Conservation (phyloP, 345 rosid genomes). For the Linum tenue region DNA sequence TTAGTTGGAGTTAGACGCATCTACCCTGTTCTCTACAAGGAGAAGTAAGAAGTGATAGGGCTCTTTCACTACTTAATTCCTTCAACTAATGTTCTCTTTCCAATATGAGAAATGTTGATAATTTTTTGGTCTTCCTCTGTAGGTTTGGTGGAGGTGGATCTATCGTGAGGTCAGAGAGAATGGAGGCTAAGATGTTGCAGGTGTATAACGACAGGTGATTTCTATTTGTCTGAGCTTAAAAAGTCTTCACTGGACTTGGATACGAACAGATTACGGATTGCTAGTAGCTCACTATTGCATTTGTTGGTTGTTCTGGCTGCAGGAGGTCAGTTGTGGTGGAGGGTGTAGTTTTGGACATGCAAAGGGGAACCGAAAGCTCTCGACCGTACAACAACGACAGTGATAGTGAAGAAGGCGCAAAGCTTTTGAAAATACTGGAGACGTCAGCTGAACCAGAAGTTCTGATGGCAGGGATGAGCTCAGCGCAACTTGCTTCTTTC, state of each 20-base stretch:
- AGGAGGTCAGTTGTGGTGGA: conserved; percentile 66
- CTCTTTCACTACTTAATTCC: conserved; percentile 9
- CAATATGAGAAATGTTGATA: background rate
- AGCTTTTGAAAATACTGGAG: conserved; percentile 61
- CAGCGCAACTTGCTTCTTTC: conserved; percentile 67
- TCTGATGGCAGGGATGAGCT: conserved; percentile 88
- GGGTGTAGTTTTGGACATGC: conserved; percentile 54
- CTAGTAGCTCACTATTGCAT: background rate
- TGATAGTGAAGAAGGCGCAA: conserved; percentile 82
- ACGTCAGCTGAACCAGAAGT: conserved; percentile 86
- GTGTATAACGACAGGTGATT: conserved; percentile 41
- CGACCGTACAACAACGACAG: conserved; percentile 40
- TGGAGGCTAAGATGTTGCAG: conserved; percentile 54
- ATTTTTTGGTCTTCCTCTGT: conserved; percentile 7
- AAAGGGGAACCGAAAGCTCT: conserved; percentile 33
- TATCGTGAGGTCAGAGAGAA: conserved; percentile 74
- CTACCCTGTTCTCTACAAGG: conserved; percentile 85
- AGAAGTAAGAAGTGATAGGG: conserved; percentile 41
- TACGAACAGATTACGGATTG: too few species aligned
- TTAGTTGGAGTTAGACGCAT: conserved; percentile 78
- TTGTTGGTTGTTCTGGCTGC: conserved; percentile 21
- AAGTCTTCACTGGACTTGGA: too few species aligned
- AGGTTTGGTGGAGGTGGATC: conserved; percentile 58
- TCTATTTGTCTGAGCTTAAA: background rate
- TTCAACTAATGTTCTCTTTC: background rate